Base-by-base conservation (phyloP, 805 yeast species). In the Lipomyces oligophaga region DNA sequence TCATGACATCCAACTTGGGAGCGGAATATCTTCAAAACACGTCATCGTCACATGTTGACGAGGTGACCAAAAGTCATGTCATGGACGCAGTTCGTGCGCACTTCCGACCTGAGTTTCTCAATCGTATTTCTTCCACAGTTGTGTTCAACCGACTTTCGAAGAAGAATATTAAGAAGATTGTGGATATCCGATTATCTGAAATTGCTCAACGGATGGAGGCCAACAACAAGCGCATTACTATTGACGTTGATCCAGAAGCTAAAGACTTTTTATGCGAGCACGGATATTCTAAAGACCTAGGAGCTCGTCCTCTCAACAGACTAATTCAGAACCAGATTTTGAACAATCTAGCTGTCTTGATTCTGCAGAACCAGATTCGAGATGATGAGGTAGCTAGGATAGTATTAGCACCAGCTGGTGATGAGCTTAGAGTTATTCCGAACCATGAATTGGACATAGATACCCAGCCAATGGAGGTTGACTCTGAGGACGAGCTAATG, bases 1-100 rank as follows among this genome's bases (percentile, higher is more conserved):
- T 93, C 57, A 86, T 93, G 96, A 93, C 98, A 0, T 90, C 97
- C 22, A 93, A 93, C 67, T 77, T 93, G 62, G 98, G 98, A 55
- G 97, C 98, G 7, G 88, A 87, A 64, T 87, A 73, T 63, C 83
- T 93, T 67, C 80, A 79, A 62, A 75, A 82, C 1, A 81, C 80
- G 57, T 76, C 79, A 28, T 72, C 76, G 3, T 66, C 86, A 7
- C 62, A 60, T 27, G 72, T 90, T 41, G 80, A 81, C 35, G 77
- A 75, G 3, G 75, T 75, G 34, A 83, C 95, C 13, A 82, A 79
- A 62, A 84, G 81, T 33, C 71, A 75, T 54, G 97, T 93, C 8
- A 81, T 90, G 93, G 75, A 73, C 27, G 75, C 90, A 1, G 96
- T 93, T 7, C 78, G 83, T 58, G 75, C 75, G 4, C 97, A 93